Percentiles rank a stretch among this genome's conserved stretches.
Evolutionary conservation across 768 basidiomycete species (phyloP).

Genomic region (Stropharia rugosoannulata): DNA sequence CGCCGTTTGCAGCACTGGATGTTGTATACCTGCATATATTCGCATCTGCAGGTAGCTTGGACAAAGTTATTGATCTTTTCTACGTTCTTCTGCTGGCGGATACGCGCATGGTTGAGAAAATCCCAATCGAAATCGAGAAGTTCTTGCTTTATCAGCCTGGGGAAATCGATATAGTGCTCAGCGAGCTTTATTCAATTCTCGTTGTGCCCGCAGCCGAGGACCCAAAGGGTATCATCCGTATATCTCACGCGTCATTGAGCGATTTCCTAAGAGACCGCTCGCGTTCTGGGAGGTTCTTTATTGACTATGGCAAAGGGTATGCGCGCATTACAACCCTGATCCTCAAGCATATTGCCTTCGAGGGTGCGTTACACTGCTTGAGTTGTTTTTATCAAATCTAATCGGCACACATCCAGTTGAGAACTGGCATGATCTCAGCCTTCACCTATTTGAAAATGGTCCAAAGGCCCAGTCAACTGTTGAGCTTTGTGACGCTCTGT

Average conservation of each 20-base stretch:
- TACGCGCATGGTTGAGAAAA: not conserved
- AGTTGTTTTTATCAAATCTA: not conserved
- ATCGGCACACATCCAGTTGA: not conserved
- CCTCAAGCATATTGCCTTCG: not conserved
- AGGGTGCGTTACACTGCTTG: not conserved
- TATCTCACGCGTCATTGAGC: slow-evolving; percentile 13
- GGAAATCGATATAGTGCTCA: slow-evolving; percentile 11
- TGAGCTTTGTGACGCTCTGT: slow-evolving; percentile 2
- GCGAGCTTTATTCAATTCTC: slow-evolving; percentile 13
- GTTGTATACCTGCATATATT: slow-evolving; percentile 17
- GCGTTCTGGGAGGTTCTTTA: slow-evolving; percentile 12
- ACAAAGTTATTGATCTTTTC: slow-evolving; percentile 9
- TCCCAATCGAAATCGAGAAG: slow-evolving; percentile 1
- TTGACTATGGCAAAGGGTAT: slow-evolving; percentile 9
- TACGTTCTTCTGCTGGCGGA: not conserved
- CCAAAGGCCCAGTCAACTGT: not conserved
- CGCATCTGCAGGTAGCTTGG: slow-evolving; percentile 4
- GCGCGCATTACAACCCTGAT: slow-evolving; percentile 1
- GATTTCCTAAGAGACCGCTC: slow-evolving; percentile 15
- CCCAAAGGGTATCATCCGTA: not conserved
- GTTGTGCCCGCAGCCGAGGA: not conserved
- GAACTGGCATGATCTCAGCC: not conserved
- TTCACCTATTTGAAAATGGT: not conserved
- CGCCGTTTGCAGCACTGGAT: slow-evolving; percentile 18
- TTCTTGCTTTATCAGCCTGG: slow-evolving; percentile 9